These are phyloP conservation scores for Fusarium torulosum DNA, from an alignment of 2,329 filamentous ascomycete genomes.

Conservation along the genomic window DNA sequence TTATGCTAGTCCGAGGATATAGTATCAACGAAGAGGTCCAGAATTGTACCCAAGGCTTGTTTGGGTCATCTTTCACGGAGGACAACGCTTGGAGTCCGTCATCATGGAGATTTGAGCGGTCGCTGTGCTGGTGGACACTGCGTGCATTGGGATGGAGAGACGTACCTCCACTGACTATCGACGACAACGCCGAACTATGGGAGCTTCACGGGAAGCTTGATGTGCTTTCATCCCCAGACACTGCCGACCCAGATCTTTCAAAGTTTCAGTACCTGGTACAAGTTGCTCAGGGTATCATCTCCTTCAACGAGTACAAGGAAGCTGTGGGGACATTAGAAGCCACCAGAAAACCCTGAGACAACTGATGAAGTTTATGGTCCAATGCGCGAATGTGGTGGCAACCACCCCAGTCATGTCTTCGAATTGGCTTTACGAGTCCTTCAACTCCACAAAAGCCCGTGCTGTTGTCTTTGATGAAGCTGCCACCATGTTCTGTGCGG, in stretches of 20 bases:
- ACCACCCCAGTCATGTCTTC: not conserved
- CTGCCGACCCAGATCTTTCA: too few relatives aligned
- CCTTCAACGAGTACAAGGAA: too few relatives aligned
- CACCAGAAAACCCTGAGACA: too few relatives aligned
- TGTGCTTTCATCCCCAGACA: too few relatives aligned
- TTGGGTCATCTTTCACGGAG: fast-evolving
- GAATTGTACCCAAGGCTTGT: not conserved
- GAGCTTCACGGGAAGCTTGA: not conserved
- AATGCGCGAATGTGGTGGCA: conserved; percentile 5
- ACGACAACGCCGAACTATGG: not conserved
- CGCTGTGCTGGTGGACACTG: conserved; percentile 23
- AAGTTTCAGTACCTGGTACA: too few relatives aligned
- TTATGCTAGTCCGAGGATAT: conserved; percentile 15
- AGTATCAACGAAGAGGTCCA: not conserved
- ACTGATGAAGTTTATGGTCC: too few relatives aligned
- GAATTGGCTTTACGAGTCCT: not conserved
- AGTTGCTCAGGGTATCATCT: too few relatives aligned
- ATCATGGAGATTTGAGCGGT: not conserved
- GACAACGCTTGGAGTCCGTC: not conserved
- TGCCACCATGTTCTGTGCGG: not conserved
- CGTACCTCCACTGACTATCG: not conserved
- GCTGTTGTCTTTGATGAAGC: conserved; percentile 19
- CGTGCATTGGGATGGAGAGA: not conserved
- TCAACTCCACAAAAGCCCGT: not conserved
- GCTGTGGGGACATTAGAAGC: too few relatives aligned